A percentile compares a stretch with the other conserved stretches of the same genome.
Conservation (phyloP, 2,329 filamentous ascomycete species). For the Graphilbum sp. region DNA sequence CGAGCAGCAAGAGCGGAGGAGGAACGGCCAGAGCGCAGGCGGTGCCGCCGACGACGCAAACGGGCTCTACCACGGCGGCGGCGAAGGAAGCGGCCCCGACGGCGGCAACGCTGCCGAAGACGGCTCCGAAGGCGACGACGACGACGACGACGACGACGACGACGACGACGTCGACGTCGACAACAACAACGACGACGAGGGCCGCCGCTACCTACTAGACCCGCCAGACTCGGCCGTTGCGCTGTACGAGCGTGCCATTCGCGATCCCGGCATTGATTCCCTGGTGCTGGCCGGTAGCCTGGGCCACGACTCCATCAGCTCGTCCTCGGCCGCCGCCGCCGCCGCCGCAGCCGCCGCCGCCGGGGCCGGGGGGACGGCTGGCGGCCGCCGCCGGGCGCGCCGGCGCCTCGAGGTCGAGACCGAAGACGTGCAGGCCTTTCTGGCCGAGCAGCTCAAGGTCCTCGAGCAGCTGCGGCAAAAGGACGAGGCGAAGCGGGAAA, state of each 20-base stretch:
- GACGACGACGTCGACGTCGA: slow-evolving; percentile 6
- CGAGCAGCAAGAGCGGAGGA: not conserved
- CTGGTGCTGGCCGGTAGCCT: slow-evolving; percentile 27
- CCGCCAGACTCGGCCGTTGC: slow-evolving; percentile 43
- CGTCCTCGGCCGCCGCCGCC: slow-evolving; percentile 16
- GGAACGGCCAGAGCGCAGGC: slow-evolving; percentile 1
- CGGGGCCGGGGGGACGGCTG: too few species aligned
- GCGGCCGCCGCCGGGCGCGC: too few species aligned
- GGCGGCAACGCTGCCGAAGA: not conserved
- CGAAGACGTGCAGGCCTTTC: slow-evolving; percentile 63
- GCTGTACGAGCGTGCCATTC: slow-evolving; percentile 65
- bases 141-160: not conserved
- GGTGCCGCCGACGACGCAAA: not conserved
- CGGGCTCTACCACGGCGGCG: not conserved
- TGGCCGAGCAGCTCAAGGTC: slow-evolving; percentile 56
- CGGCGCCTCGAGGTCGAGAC: slow-evolving; percentile 41
- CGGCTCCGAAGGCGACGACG: not conserved
- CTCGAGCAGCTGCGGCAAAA: slow-evolving; percentile 48
- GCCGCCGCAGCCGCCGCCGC: slow-evolving; percentile 1
- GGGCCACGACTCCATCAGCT: slow-evolving; percentile 28
- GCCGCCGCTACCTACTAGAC: slow-evolving; percentile 12
- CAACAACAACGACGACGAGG: slow-evolving; percentile 12
- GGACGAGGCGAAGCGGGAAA: slow-evolving; percentile 22
- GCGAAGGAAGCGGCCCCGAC: not conserved
- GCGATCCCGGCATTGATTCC: slow-evolving; percentile 52